A percentile compares a stretch with the other conserved stretches of the same genome.
Conservation (phyloP, 306 rosid genomes). For the Medicago arabica region DNA sequence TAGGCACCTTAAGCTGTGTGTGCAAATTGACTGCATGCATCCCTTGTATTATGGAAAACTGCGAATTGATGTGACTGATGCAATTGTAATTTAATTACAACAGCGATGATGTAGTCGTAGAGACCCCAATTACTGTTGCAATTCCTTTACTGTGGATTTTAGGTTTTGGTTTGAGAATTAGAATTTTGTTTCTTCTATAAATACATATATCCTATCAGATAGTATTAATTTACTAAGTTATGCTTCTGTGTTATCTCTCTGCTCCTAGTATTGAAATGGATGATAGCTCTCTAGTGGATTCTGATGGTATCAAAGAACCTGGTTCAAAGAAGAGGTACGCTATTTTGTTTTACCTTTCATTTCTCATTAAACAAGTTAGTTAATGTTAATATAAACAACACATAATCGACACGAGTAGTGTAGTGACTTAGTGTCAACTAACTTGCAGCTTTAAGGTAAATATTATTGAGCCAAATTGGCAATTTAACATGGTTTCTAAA, state of each 20-base stretch:
- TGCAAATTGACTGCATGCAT: constrained; percentile 6
- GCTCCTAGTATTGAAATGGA: constrained; percentile 69
- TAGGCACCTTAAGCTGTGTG: neutral
- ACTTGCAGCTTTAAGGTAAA: constrained; percentile 10
- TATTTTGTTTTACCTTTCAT: neutral
- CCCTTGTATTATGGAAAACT: neutral
- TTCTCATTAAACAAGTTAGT: constrained; percentile 4
- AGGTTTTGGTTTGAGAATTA: constrained; percentile 3
- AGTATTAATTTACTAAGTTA: constrained; percentile 30
- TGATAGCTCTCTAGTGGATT: constrained; percentile 69
- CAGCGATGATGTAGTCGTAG: neutral
- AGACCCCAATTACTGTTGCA: neutral
- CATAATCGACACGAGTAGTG: neutral
- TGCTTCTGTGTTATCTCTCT: constrained; percentile 40
- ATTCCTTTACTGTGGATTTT: constrained; percentile 5
- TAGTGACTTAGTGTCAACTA: constrained; percentile 3
- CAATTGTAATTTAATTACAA: neutral
- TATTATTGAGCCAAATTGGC: constrained; percentile 25
- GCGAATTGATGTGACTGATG: neutral
- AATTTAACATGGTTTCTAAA: constrained; percentile 15
- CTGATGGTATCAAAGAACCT: constrained; percentile 67
- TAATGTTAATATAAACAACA: constrained; percentile 11
- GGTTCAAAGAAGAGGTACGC: constrained; percentile 83
- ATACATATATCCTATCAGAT: neutral
- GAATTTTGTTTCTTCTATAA: too few species aligned